Evolutionary conservation across 2,329 filamentous ascomycete species (phyloP), one percentile per base, ranked within the genome.

Genomic region (Monilinia fructicola): DNA sequence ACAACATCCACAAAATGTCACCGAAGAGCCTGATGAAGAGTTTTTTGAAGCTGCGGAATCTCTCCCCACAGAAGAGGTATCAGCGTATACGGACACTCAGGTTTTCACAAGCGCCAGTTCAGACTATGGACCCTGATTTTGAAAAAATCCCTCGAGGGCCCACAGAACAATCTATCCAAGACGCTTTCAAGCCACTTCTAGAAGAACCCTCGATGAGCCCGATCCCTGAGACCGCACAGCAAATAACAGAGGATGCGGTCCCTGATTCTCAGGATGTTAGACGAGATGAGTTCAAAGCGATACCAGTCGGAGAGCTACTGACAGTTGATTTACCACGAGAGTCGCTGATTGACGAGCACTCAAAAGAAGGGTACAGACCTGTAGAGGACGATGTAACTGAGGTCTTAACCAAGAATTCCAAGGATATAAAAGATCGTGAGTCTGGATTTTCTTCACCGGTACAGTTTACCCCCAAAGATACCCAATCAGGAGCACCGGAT

Each of bases 361-460:
- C 46, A 56, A 38, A 31, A 31, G 68, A 60, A 48, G 55, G 53
- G 42, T 31, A 48, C 31, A 61, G 50, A 35, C 66, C 69, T 50
- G 66, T 50, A 53, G 70, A 61, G 38, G 65, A 71, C 44, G 67
- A 71, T 60, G 68, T 65, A 67, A 67, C 26, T 44, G 64, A 50
- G 46, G 55, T 67, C n/a, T 54, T 67, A 2, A 63, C 56, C 16
- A 69, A 69, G 64, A 69, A 68, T 23, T 69, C 67, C 23, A 69
- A 71, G 63, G 69, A 69, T 50, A 72, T 70, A 67, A 71, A 73
- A 55, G 69, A 69, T 50, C 63, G 67, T 48, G 69, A 70, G 53
- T 67, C 62, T 58, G 68, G 68, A 44, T 48, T 68, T 35, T 71
- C 69, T 55, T 66, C 69, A 54, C 67, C 70, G 35, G 59, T 66